A percentile compares a stretch with the other conserved stretches of the same genome.
phyloP scores from a whole-genome alignment of 2,329 filamentous ascomycete species.

The Trichoderma brevicompactum region DNA sequence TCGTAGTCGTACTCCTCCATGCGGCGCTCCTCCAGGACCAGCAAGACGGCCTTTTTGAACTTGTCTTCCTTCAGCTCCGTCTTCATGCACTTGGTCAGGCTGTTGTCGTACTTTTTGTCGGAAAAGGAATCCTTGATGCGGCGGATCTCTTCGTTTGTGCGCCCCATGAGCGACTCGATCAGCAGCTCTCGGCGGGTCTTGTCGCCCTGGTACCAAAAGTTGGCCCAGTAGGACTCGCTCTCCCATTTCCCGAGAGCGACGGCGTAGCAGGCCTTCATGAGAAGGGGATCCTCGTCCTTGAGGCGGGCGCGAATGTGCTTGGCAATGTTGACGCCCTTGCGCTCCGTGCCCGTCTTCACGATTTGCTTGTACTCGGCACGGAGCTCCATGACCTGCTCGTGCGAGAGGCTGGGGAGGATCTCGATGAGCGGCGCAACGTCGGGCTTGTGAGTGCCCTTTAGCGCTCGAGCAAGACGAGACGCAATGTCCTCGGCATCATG shows the following conservation, averaged over 20 bases:
- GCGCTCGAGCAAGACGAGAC: constrained; percentile 72
- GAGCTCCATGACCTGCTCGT: constrained; percentile 85
- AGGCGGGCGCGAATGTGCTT: constrained; percentile 80
- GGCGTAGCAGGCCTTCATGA: constrained; percentile 91
- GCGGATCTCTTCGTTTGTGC: constrained; percentile 83
- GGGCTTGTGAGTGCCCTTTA: constrained; percentile 67
- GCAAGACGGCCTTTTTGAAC: constrained; percentile 85
- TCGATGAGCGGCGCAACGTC: constrained; percentile 76
- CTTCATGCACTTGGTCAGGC: constrained; percentile 82
- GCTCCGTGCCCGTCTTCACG: constrained; percentile 75
- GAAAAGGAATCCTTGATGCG: constrained; percentile 86
- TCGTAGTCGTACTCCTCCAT: constrained; percentile 79
- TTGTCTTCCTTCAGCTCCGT: constrained; percentile 94
- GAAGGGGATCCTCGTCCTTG: constrained; percentile 72
- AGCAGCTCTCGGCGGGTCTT: constrained; percentile 83
- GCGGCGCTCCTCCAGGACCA: constrained; percentile 78
- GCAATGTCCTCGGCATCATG: constrained; percentile 85
- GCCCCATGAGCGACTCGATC: constrained; percentile 91
- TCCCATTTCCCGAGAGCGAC: constrained; percentile 90
- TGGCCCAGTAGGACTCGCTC: constrained; percentile 95
- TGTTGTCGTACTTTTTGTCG: constrained; percentile 89
- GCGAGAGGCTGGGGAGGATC: constrained; percentile 80
- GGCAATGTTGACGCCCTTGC: constrained; percentile 80
- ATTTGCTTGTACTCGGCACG: constrained; percentile 89
- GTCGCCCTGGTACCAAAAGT: constrained; percentile 94